Evolutionary conservation across 129 eudicot species (phyloP).

Genomic region (Helianthus tuberosus): DNA sequence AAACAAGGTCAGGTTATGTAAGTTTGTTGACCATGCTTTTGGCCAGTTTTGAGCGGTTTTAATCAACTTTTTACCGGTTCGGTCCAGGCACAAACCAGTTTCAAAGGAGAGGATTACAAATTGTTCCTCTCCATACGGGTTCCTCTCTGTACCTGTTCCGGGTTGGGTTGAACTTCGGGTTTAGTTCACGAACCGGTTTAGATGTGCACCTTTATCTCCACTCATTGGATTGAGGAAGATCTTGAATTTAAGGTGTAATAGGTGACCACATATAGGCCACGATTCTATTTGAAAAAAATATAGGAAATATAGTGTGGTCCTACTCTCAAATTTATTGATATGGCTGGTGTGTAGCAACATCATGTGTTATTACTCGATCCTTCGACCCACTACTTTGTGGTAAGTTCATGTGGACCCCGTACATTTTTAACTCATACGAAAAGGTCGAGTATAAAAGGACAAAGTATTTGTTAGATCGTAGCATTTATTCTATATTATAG

Average conservation of each 20-base stretch:
- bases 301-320: slow-evolving; percentile 25
- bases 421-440: slow-evolving; percentile 5
- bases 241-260: slow-evolving; percentile 5
- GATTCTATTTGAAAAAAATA: neutral
- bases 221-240: slow-evolving; percentile 8
- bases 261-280: slow-evolving; percentile 15
- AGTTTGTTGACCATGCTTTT: too few relatives aligned
- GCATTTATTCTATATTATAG: neutral
- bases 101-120: too few relatives aligned
- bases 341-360: slow-evolving; percentile 31
- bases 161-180: too few relatives aligned
- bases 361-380: slow-evolving; percentile 23
- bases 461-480: neutral
- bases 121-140: too few relatives aligned
- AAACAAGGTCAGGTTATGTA: too few relatives aligned
- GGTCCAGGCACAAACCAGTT: too few relatives aligned
- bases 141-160: too few relatives aligned
- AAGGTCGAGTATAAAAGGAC: neutral
- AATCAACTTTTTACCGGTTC: too few relatives aligned
- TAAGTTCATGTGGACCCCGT: slow-evolving; percentile 2
- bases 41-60: too few relatives aligned
- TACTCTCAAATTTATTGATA: slow-evolving; percentile 14
- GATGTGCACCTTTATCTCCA: neutral
- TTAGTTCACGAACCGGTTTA: too few relatives aligned
- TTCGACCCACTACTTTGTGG: slow-evolving; percentile 17